phyloP scores from a whole-genome alignment of 2,329 filamentous ascomycete genomes.

The Conoideocrella luteorostrata region DNA sequence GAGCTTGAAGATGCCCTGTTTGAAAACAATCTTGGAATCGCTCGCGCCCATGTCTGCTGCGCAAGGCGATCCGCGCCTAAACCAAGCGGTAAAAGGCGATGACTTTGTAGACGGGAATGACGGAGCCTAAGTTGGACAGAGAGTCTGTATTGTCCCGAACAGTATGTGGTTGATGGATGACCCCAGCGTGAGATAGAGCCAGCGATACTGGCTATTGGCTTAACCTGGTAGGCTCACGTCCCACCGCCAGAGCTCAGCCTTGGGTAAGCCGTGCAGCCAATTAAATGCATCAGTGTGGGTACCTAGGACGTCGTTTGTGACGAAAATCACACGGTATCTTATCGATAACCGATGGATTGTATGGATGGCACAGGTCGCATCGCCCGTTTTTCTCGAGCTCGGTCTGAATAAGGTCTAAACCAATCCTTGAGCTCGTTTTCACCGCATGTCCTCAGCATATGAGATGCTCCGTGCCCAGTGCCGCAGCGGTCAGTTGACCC shows the following conservation, averaged over 20 bases:
- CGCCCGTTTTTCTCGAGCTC: neutral
- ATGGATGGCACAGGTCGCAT: neutral
- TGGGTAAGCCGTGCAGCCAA: conserved; percentile 1
- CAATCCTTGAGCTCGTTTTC: neutral
- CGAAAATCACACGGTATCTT: neutral
- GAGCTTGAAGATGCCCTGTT: conserved; percentile 93
- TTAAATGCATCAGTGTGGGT: neutral
- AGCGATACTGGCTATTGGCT: too few species aligned
- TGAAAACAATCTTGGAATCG: conserved; percentile 98
- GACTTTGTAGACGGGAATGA: conserved; percentile 5
- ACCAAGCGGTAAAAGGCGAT: conserved; percentile 12
- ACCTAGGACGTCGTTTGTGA: neutral
- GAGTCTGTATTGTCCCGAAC: too few species aligned
- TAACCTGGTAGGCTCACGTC: too few species aligned
- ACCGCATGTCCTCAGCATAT: conserved; percentile 4
- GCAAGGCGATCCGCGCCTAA: conserved; percentile 15
- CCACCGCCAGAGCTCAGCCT: too few species aligned
- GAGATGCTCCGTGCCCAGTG: conserved; percentile 24
- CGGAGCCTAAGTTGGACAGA: neutral
- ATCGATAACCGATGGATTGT: conserved; percentile 1
- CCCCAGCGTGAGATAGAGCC: too few species aligned
- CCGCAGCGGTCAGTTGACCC: conserved; percentile 13
- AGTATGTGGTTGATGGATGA: too few species aligned
- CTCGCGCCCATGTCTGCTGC: conserved; percentile 76
- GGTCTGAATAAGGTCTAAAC: neutral